Evolutionary conservation across 2,329 filamentous ascomycete species (phyloP).

Genomic region (Gnomoniopsis smithogilvyi): DNA sequence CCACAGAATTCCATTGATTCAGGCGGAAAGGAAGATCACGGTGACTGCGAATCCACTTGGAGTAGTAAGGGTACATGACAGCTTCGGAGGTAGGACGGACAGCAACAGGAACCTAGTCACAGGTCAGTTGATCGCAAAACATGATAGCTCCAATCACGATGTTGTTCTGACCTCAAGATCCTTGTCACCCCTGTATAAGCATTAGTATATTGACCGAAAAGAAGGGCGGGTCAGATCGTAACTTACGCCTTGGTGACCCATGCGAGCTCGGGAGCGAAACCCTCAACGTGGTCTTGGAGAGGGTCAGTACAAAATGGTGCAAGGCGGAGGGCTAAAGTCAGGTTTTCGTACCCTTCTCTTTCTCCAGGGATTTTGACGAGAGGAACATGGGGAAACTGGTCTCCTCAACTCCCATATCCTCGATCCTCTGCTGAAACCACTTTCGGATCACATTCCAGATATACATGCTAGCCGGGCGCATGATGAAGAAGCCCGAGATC

Average conservation of each 20-base stretch:
- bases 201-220: slow-evolving; percentile 20
- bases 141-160: background rate
- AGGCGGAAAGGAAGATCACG: slow-evolving; percentile 89
- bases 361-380: slow-evolving; percentile 79
- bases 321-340: no score
- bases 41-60: slow-evolving; percentile 96
- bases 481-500: slow-evolving; percentile 95
- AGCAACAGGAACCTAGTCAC: slow-evolving; percentile 54
- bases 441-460: slow-evolving; percentile 65
- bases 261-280: slow-evolving; percentile 91
- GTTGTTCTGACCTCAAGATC: slow-evolving; percentile 63
- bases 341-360: slow-evolving; percentile 64
- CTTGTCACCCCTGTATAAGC: slow-evolving; percentile 68
- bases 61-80: slow-evolving; percentile 95
- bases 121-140: background rate
- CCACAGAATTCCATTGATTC: slow-evolving; percentile 94
- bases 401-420: slow-evolving; percentile 89
- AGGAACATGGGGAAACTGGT: slow-evolving; percentile 97
- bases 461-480: slow-evolving; percentile 69
- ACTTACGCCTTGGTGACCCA: slow-evolving; percentile 82
- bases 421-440: slow-evolving; percentile 73
- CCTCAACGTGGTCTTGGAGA: slow-evolving; percentile 78
- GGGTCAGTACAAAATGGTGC: background rate
- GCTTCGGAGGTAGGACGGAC: slow-evolving; percentile 68
- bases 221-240: background rate